Percentiles rank a stretch among this genome's conserved stretches.
Evolutionary conservation across 2,329 filamentous ascomycete species (phyloP).

Genomic region (Xylariaceae sp.): DNA sequence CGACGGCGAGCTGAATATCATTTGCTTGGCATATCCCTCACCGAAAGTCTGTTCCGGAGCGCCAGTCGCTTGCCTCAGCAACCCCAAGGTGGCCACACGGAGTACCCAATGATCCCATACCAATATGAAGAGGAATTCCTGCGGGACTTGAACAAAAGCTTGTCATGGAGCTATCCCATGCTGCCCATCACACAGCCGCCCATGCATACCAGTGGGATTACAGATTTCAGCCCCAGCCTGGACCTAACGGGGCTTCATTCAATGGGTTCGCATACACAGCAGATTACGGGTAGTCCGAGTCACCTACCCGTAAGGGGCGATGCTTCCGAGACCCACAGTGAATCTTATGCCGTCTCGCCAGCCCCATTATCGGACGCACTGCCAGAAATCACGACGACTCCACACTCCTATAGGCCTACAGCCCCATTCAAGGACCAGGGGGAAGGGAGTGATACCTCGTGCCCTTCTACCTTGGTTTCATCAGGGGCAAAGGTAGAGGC

Average conservation of each 20-base stretch:
- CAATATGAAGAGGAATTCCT: slow-evolving; percentile 23
- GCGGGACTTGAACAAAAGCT: slow-evolving; percentile 20
- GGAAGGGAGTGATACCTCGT: slow-evolving; percentile 12
- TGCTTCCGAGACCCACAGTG: slow-evolving; percentile 18
- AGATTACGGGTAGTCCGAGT: slow-evolving; percentile 3
- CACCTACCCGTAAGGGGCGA: slow-evolving; percentile 10
- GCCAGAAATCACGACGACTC: slow-evolving; percentile 4
- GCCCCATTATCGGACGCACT: slow-evolving; percentile 18
- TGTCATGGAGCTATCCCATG: slow-evolving; percentile 12
- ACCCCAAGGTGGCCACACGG: slow-evolving; percentile 15
- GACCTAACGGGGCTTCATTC: slow-evolving; percentile 15
- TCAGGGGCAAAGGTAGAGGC: slow-evolving; percentile 37
- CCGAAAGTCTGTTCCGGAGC: slow-evolving; percentile 36
- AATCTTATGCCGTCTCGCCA: slow-evolving; percentile 18
- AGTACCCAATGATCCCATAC: slow-evolving; percentile 19
- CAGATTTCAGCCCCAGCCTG: slow-evolving; percentile 15
- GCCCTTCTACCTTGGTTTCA: slow-evolving; percentile 17
- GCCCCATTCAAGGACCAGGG: slow-evolving; percentile 13
- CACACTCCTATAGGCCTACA: slow-evolving; percentile 17
- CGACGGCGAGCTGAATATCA: slow-evolving; percentile 40
- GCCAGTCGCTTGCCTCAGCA: slow-evolving; percentile 21
- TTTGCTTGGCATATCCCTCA: slow-evolving; percentile 35
- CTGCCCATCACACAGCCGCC: slow-evolving; percentile 17
- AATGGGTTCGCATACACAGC: slow-evolving; percentile 11
- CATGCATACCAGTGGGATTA: slow-evolving; percentile 1